A percentile compares a stretch with the other conserved stretches of the same genome.
These are phyloP conservation scores for Silene vulgaris DNA, from an alignment of 179 eudicot genomes.

Conservation along the genomic window DNA sequence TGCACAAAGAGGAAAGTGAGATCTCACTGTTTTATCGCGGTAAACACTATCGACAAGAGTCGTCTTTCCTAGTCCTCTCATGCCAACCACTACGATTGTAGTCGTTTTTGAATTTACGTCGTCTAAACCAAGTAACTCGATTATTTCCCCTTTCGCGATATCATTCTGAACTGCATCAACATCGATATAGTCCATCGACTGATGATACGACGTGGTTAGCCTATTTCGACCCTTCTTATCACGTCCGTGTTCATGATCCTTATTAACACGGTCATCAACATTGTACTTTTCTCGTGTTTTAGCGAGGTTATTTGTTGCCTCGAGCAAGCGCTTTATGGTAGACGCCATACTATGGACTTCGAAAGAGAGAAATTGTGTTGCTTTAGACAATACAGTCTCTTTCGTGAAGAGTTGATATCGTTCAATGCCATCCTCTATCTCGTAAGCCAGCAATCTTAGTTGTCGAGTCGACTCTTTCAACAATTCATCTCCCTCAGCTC, in stretches of 20 bases:
- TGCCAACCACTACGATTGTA: constrained; percentile 26
- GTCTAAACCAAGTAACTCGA: neutral
- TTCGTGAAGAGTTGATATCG: constrained; percentile 12
- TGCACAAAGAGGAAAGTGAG: constrained; percentile 16
- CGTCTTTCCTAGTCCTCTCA: constrained; percentile 37
- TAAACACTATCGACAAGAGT: constrained; percentile 25
- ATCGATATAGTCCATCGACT: neutral
- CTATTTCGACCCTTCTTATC: neutral
- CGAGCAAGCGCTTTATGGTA: neutral
- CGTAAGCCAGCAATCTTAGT: constrained; percentile 22
- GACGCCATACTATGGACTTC: neutral
- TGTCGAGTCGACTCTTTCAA: constrained; percentile 19
- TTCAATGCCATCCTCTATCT: constrained; percentile 26
- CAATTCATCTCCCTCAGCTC: neutral
- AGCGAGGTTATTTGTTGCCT: neutral
- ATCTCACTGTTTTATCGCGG: constrained; percentile 1
- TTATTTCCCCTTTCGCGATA: constrained; percentile 16
- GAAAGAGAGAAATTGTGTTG: neutral
- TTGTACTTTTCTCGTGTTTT: neutral
- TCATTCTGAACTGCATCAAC: constrained; percentile 22
- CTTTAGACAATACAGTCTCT: neutral
- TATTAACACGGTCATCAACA: neutral
- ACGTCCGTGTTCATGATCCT: neutral
- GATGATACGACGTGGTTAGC: neutral
- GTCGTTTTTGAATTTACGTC: neutral